Base-by-base conservation (phyloP, 1,284 basidiomycete genomes). In the Ceratobasidium sp. region DNA sequence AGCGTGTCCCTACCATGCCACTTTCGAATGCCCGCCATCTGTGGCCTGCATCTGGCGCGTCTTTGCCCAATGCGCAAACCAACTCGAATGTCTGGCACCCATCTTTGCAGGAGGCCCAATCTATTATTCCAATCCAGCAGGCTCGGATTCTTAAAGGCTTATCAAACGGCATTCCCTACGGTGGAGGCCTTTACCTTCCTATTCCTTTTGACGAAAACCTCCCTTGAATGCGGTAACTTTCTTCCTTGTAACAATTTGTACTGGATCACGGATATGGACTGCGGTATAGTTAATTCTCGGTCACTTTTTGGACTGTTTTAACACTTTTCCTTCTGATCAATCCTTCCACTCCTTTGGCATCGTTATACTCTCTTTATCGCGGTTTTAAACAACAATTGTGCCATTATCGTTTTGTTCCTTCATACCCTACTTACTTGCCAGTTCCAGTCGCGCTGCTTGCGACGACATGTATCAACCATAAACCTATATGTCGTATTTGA, bases 381-480 rank as follows among this genome's bases (percentile, higher is more conserved):
- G 62, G 36, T 54, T 66, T 33, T 19, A 19, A 44, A 23, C 52
- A 66, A 49, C 53, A 66, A 54, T 66, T 66, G 62, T 66, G 62
- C 62, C 62, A 66, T 54, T 66, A 66, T 66, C 49, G 62, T 46
- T 66, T 53, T 52, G 25, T 66, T 50, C 52, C 54, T 36, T 46
- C 62, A 66, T 66, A 66, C 62, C 59, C 50, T 66, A 66, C 62
- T 49, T 36, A 29, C 49, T 66, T 66, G 52, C 39, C 62, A 54
- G 52, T 47, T 54, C 52, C 46, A 21, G 50, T 66, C 50, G 62
- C 62, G 62, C 50, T 56, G 25, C 41, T 29, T 21, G 62, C 50
- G 62, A 53, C 14, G 50, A 53, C 62, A 66, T 66, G 62, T 66
- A 66, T 66, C 62, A 66, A 66, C 62, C 62, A 66, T 66, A 64